Evolutionary conservation across 108 stramenopile genomes (phyloP).

Genomic region (Pseudonitzschia pungens): DNA sequence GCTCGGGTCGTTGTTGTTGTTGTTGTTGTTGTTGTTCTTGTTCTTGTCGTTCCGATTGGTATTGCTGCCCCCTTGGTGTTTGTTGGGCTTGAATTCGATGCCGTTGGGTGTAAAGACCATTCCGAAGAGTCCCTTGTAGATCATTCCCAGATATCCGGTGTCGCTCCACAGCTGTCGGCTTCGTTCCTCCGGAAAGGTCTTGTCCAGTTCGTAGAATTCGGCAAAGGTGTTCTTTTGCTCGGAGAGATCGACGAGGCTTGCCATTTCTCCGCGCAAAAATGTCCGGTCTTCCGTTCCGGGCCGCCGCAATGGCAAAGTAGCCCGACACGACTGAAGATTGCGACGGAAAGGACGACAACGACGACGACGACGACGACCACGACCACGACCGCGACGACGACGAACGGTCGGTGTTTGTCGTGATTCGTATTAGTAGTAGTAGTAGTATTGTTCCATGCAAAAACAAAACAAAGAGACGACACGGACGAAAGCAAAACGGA

Average conservation of each 20-base stretch:
- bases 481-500: too few relatives aligned
- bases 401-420: too few relatives aligned
- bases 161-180: conserved; percentile 37
- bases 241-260: conserved; percentile 19
- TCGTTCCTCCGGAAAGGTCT: conserved; percentile 27
- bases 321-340: conserved; percentile 36
- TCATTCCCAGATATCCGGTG: conserved; percentile 40
- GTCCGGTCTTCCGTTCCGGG: conserved; percentile 9
- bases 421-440: too few relatives aligned
- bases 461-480: too few relatives aligned
- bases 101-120: conserved; percentile 23
- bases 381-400: too few relatives aligned
- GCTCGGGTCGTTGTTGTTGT: too few relatives aligned
- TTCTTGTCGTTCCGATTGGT: too few relatives aligned
- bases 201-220: conserved; percentile 41
- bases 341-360: too few relatives aligned
- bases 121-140: conserved; percentile 45
- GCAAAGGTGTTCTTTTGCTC: conserved; percentile 36
- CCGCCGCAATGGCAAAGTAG: conserved; percentile 45
- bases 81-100: conserved; percentile 31
- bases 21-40: too few relatives aligned
- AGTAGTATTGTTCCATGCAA: too few relatives aligned
- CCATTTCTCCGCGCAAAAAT: conserved; percentile 29
- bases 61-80: neutral
- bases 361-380: too few relatives aligned